phyloP scores from a whole-genome alignment of 2,329 filamentous ascomycete genomes.

The Berkeleyomyces basicola region DNA sequence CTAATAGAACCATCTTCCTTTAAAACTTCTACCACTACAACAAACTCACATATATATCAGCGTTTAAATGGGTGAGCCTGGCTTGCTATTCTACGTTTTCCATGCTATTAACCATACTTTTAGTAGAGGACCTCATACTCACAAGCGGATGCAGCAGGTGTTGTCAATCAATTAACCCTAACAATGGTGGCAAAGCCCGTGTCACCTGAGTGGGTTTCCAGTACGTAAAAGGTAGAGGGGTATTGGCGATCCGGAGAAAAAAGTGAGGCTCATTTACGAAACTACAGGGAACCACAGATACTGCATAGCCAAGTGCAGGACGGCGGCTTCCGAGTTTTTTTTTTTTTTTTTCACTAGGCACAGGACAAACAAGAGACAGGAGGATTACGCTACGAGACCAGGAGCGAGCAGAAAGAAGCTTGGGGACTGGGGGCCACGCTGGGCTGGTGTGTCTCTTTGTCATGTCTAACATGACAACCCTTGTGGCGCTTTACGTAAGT shows the following conservation, averaged over 20 bases:
- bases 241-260: neutral
- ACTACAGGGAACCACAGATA: neutral
- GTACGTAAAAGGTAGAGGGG: neutral
- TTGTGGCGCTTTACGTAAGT: conserved; percentile 10
- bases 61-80: too few species aligned
- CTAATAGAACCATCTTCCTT: too few species aligned
- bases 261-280: conserved; percentile 1
- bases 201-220: neutral
- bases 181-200: neutral
- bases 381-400: neutral
- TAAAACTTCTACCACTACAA: too few species aligned
- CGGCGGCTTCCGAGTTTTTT: neutral
- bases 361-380: neutral
- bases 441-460: neutral
- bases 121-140: neutral
- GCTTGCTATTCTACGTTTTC: too few species aligned
- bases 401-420: neutral
- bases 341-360: neutral
- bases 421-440: neutral
- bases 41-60: neutral
- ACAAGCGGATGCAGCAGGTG: neutral
- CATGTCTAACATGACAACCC: neutral
- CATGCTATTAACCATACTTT: too few species aligned
- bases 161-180: neutral
- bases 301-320: neutral